These are phyloP conservation scores for Cladosporium sp. DNA, from an alignment of 2,329 filamentous ascomycete species.

Conservation along the genomic window DNA sequence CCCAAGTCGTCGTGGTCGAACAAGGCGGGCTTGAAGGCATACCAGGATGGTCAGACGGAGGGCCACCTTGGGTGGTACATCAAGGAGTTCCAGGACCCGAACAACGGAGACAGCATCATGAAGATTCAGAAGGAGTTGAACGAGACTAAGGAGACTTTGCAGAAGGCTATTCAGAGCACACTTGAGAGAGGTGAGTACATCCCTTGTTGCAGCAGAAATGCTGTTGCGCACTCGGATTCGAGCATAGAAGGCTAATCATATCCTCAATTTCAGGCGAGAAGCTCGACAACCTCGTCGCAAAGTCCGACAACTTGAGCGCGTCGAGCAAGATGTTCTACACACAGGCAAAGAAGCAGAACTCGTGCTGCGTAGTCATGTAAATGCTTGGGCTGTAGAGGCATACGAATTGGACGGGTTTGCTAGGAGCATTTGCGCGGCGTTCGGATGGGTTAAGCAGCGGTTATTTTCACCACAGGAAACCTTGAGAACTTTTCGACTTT, in stretches of 20 bases:
- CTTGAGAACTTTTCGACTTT: neutral
- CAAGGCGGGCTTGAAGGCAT: constrained; percentile 71
- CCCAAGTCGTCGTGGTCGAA: constrained; percentile 67
- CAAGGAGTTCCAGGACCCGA: constrained; percentile 78
- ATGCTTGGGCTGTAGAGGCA: constrained; percentile 6
- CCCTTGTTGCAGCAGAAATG: neutral
- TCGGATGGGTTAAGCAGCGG: constrained; percentile 7
- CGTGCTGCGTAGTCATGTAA: constrained; percentile 59
- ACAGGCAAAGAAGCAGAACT: constrained; percentile 64
- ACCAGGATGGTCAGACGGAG: constrained; percentile 40
- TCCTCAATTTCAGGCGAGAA: constrained; percentile 66
- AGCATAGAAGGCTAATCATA: neutral
- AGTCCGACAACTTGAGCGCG: constrained; percentile 85
- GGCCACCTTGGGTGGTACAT: constrained; percentile 54
- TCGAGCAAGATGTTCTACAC: constrained; percentile 99
- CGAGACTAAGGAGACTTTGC: constrained; percentile 94
- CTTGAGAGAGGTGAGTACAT: constrained; percentile 69
- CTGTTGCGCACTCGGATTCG: neutral
- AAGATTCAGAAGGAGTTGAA: constrained; percentile 92
- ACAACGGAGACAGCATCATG: constrained; percentile 81
- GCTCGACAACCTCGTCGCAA: constrained; percentile 88
- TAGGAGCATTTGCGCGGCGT: constrained; percentile 18
- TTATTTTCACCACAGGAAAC: neutral
- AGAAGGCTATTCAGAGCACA: constrained; percentile 91
- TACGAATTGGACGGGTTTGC: constrained; percentile 8